Evolutionary conservation across 1,139 yeast species (phyloP).

Genomic region (Debaryomycetaceae sp.): DNA sequence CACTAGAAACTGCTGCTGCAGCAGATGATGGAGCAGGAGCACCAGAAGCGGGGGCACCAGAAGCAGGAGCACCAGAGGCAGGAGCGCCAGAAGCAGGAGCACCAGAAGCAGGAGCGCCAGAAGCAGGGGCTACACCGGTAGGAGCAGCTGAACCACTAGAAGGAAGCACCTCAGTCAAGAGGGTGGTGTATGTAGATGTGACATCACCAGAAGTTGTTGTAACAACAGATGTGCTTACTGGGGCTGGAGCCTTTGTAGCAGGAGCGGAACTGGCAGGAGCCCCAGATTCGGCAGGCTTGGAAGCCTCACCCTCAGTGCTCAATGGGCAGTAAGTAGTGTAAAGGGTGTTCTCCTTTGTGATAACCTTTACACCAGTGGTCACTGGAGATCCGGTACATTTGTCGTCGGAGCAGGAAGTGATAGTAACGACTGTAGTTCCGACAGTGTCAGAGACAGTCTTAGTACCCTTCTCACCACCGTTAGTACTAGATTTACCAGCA

Average conservation of each 20-base stretch:
- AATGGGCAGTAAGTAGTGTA: slow-evolving; percentile 32
- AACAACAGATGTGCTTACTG: slow-evolving; percentile 2
- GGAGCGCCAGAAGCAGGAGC: slow-evolving; percentile 6
- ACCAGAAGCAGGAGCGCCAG: background rate
- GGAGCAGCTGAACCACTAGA: slow-evolving; percentile 4
- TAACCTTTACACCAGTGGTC: slow-evolving; percentile 10
- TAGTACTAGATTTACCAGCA: background rate
- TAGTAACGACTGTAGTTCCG: background rate
- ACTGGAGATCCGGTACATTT: slow-evolving; percentile 12
- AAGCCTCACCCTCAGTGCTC: slow-evolving; percentile 4
- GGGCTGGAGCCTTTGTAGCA: slow-evolving; percentile 7
- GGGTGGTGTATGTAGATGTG: background rate
- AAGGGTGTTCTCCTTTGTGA: slow-evolving; percentile 11
- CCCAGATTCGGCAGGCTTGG: slow-evolving; percentile 14
- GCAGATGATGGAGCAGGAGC: too few species aligned
- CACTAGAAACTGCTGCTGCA: background rate
- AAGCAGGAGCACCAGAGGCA: slow-evolving; percentile 2
- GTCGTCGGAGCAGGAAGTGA: slow-evolving; percentile 10
- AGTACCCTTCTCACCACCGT: background rate
- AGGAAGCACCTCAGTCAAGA: background rate
- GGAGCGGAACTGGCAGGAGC: slow-evolving; percentile 11
- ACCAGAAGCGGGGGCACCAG: slow-evolving; percentile 8
- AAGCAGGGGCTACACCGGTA: background rate
- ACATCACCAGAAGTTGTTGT: background rate
- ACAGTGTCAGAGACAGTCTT: background rate